Conservation (phyloP, 345 rosid genomes). For the Sonneratia alba region DNA sequence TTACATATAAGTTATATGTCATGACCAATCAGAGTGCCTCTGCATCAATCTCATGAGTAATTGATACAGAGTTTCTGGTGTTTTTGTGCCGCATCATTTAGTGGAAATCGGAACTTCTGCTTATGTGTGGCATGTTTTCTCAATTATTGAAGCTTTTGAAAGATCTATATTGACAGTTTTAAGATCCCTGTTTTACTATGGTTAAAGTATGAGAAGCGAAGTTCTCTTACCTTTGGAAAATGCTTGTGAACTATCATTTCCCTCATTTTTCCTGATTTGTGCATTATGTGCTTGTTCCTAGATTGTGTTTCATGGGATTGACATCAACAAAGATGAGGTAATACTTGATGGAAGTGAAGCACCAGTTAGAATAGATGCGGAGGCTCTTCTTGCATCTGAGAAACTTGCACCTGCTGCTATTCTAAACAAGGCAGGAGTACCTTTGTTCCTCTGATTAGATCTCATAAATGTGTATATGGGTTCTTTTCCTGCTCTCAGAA, state of each 20-base stretch:
- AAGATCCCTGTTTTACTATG: background rate
- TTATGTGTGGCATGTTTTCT: background rate
- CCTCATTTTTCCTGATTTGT: background rate
- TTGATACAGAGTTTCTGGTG: background rate
- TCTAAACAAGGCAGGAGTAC: constrained; percentile 60
- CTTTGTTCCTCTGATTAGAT: background rate
- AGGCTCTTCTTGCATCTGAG: constrained; percentile 70
- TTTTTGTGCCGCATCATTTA: background rate
- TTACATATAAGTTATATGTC: background rate
- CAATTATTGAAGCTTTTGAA: background rate
- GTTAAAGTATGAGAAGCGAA: background rate
- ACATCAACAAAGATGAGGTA: constrained; percentile 59
- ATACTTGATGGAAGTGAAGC: constrained; percentile 97
- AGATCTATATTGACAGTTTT: background rate
- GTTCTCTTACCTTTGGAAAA: background rate
- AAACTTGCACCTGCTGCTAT: constrained; percentile 62
- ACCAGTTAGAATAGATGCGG: constrained; percentile 74
- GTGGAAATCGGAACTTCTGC: background rate
- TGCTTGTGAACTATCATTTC: background rate
- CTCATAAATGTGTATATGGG: background rate
- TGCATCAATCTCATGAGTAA: background rate
- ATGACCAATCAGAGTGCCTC: background rate
- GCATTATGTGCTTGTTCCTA: constrained; percentile 12
- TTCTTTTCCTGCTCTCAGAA: background rate
- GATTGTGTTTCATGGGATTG: constrained; percentile 86